Percentiles rank a stretch among this genome's conserved stretches.
Evolutionary conservation across 2,329 filamentous ascomycete species (phyloP).

Genomic region (Colletotrichum sp.): DNA sequence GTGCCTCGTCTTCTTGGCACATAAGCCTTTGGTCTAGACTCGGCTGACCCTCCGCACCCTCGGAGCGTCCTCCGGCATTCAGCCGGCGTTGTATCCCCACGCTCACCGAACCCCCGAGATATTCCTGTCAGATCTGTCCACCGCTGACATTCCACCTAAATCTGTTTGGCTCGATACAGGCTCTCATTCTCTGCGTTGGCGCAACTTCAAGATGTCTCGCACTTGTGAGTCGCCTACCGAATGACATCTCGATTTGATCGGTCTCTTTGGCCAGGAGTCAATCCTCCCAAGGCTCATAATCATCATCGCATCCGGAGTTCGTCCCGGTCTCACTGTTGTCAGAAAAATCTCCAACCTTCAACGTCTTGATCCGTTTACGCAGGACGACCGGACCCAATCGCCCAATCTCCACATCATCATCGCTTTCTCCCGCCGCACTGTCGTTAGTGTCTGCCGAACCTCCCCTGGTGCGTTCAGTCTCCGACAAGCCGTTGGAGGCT

Average conservation of each 20-base stretch:
- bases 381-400: not conserved
- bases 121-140: not conserved
- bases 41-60: not conserved
- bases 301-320: not conserved
- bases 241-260: not conserved
- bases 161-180: not conserved
- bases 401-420: not conserved
- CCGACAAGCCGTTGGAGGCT: not conserved
- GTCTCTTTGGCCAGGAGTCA: fast-evolving
- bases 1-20: not conserved
- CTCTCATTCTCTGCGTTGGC: not conserved
- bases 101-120: not conserved
- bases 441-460: not conserved
- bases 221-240: fast-evolving
- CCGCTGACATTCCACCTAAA: not conserved
- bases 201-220: not conserved
- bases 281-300: not conserved
- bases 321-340: not conserved
- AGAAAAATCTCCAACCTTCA: not conserved
- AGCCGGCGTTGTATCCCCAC: not conserved
- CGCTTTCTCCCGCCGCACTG: not conserved
- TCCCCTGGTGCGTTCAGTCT: not conserved
- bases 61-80: not conserved
- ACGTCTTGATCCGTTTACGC: not conserved
- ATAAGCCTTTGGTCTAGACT: not conserved